Conservation (phyloP, 768 basidiomycete species). For the Lentinula boryana region DNA sequence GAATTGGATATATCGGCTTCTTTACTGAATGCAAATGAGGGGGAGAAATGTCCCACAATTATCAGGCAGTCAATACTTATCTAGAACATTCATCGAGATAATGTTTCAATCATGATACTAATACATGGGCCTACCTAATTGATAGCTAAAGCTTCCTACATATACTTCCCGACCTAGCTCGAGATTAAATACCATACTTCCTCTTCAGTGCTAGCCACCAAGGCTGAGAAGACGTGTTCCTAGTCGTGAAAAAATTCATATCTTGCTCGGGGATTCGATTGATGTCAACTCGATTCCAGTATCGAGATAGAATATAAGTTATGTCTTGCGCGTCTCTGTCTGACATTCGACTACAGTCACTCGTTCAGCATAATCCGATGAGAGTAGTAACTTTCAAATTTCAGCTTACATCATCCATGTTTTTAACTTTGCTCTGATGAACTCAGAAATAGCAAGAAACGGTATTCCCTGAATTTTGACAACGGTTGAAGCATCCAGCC, state of each 20-base stretch:
- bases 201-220: constrained; percentile 72
- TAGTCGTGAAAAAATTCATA: constrained; percentile 70
- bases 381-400: constrained; percentile 8
- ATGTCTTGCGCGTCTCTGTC: constrained; percentile 80
- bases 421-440: constrained; percentile 80
- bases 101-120: not conserved
- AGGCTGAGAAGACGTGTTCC: constrained; percentile 53
- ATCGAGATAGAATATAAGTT: constrained; percentile 59
- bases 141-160: not conserved
- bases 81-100: too few relatives aligned
- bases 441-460: constrained; percentile 82
- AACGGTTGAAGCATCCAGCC: constrained; percentile 60
- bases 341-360: constrained; percentile 47
- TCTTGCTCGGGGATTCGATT: constrained; percentile 84
- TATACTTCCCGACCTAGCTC: not conserved
- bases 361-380: constrained; percentile 10
- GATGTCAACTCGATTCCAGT: constrained; percentile 80
- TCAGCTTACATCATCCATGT: constrained; percentile 68
- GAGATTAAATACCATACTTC: constrained; percentile 46
- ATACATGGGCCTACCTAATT: not conserved
- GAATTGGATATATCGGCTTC: too few relatives aligned
- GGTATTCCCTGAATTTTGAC: constrained; percentile 68
- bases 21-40: too few relatives aligned
- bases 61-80: too few relatives aligned
- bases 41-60: too few relatives aligned